These are phyloP conservation scores for Vitis cinerea DNA, from an alignment of 164 flowering plant genomes.

Conservation along the genomic window DNA sequence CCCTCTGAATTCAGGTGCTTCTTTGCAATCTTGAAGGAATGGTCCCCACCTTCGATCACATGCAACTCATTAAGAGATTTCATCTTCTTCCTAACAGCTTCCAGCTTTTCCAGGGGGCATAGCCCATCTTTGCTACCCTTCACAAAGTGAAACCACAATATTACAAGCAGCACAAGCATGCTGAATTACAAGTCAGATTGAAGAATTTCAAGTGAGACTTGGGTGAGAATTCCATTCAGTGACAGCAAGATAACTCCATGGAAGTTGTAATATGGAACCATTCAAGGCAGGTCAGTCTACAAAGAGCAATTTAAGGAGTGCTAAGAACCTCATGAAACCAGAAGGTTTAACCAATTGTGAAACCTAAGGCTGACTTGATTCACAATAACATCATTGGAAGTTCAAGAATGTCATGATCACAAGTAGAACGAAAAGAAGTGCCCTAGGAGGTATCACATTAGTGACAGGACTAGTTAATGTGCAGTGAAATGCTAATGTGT, in stretches of 20 bases:
- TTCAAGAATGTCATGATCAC: neutral
- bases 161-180: conserved; percentile 1
- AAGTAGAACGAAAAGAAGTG: neutral
- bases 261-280: too few relatives aligned
- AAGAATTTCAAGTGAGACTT: neutral
- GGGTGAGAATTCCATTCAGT: too few relatives aligned
- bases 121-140: conserved; percentile 90
- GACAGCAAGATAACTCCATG: too few relatives aligned
- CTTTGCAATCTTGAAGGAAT: conserved; percentile 82
- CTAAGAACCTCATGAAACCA: too few relatives aligned
- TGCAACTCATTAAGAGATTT: conserved; percentile 45
- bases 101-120: conserved; percentile 72
- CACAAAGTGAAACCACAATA: conserved; percentile 6
- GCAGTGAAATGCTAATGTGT: neutral
- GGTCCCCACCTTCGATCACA: conserved; percentile 87
- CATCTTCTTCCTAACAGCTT: conserved; percentile 64
- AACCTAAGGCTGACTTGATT: neutral
- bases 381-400: neutral
- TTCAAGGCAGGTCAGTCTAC: too few relatives aligned
- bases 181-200: neutral
- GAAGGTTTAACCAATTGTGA: neutral
- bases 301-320: too few relatives aligned
- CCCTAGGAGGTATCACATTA: neutral
- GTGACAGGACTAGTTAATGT: neutral
- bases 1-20: conserved; percentile 49